These are phyloP conservation scores for Groenewaldozyma auringiensis DNA, from an alignment of 1,139 yeast genomes.

Conservation along the genomic window DNA sequence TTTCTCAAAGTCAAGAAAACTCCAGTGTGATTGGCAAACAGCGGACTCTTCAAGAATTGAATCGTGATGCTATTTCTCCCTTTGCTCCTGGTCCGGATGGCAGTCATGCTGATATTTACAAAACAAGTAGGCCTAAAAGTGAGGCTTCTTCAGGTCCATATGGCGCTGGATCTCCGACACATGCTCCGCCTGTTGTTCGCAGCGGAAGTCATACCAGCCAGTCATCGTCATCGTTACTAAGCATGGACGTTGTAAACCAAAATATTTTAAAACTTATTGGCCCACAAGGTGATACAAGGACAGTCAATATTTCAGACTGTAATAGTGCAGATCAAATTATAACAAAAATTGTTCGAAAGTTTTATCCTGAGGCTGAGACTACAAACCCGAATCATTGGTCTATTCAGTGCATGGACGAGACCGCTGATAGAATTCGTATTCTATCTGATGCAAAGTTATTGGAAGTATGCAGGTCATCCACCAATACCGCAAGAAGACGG, in stretches of 20 bases:
- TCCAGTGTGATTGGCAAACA: neutral
- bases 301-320: constrained; percentile 71
- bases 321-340: constrained; percentile 76
- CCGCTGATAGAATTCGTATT: constrained; percentile 39
- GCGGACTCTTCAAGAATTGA: constrained; percentile 17
- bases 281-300: constrained; percentile 54
- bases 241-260: constrained; percentile 31
- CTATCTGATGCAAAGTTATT: constrained; percentile 75
- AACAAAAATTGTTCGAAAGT: constrained; percentile 55
- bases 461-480: constrained; percentile 71
- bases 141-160: neutral
- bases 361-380: constrained; percentile 34
- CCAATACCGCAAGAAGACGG: constrained; percentile 62
- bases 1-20: neutral
- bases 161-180: constrained; percentile 1
- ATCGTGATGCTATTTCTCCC: constrained; percentile 20
- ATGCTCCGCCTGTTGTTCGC: constrained; percentile 2
- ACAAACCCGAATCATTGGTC: constrained; percentile 44
- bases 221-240: constrained; percentile 17
- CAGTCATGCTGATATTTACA: neutral
- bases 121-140: neutral
- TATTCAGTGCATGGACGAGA: constrained; percentile 36
- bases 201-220: neutral
- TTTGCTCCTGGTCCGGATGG: constrained; percentile 11
- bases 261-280: constrained; percentile 56